Evolutionary conservation across 1,284 basidiomycete species (phyloP).

Genomic region (Trichosporon sp.): DNA sequence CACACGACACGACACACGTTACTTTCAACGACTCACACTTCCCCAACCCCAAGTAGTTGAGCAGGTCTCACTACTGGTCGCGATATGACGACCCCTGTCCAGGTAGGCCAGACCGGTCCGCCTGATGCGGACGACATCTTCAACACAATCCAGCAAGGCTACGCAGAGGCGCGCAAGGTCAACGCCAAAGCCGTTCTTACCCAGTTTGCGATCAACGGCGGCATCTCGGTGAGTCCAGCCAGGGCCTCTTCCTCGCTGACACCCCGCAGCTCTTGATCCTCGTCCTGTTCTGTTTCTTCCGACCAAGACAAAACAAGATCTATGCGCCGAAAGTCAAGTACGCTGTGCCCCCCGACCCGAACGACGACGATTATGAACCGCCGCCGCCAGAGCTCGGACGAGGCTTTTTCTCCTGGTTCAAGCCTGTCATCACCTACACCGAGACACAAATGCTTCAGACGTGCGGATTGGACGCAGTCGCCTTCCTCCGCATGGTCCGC

Average conservation of each 20-base stretch:
- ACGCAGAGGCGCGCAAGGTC: neutral
- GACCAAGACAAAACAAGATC: slow-evolving; percentile 70
- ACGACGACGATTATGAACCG: slow-evolving; percentile 51
- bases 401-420: slow-evolving; percentile 83
- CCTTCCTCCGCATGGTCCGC: slow-evolving; percentile 87
- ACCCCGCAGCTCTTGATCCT: slow-evolving; percentile 63
- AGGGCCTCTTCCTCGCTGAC: neutral
- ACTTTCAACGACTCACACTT: neutral
- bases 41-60: neutral
- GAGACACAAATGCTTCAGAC: slow-evolving; percentile 10
- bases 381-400: slow-evolving; percentile 68
- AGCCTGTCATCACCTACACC: slow-evolving; percentile 65
- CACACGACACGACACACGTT: slow-evolving; percentile 2
- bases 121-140: neutral
- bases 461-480: slow-evolving; percentile 77
- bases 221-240: slow-evolving; percentile 3
- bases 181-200: neutral
- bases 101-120: neutral
- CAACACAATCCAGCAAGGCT: neutral
- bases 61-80: slow-evolving; percentile 11
- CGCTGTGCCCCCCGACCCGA: slow-evolving; percentile 52
- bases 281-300: slow-evolving; percentile 71
- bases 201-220: slow-evolving; percentile 9
- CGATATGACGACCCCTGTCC: neutral
- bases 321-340: slow-evolving; percentile 68